Conservation (phyloP, 257 asterid genomes). For the Sherardia arvensis region DNA sequence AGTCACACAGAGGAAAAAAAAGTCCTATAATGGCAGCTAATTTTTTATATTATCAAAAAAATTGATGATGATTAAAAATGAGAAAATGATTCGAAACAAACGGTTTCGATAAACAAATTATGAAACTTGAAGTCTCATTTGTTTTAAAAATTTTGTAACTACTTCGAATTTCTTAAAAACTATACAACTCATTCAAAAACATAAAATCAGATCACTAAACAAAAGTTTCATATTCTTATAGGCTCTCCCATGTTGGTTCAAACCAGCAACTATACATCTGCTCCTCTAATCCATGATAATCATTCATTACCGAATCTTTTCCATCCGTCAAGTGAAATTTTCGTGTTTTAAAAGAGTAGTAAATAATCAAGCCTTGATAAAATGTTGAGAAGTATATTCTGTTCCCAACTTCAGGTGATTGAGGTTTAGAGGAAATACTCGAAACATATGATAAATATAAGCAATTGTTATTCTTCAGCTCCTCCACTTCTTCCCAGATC, state of each 20-base stretch:
- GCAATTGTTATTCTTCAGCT: not conserved
- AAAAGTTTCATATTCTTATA: not conserved
- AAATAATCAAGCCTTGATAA: not conserved
- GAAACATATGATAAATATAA: not conserved
- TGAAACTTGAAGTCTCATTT: too few relatives aligned
- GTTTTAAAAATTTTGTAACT: too few relatives aligned
- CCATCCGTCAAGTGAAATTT: not conserved
- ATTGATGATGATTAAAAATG: too few relatives aligned
- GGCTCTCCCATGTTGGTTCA: not conserved
- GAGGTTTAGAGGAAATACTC: not conserved
- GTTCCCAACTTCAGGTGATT: not conserved
- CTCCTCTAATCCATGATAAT: not conserved
- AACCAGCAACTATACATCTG: not conserved
- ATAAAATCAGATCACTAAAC: too few relatives aligned
- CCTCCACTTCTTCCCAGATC: not conserved
- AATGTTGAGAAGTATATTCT: not conserved
- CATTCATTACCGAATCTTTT: not conserved
- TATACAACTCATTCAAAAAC: too few relatives aligned
- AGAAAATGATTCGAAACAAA: too few relatives aligned
- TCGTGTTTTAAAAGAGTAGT: not conserved
- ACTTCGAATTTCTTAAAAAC: too few relatives aligned
- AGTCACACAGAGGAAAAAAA: too few relatives aligned
- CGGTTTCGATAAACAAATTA: too few relatives aligned
- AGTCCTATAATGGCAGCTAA: too few relatives aligned
- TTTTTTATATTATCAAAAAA: too few relatives aligned